phyloP scores from a whole-genome alignment of 2,329 filamentous ascomycete species.

The Fusarium beomiforme region DNA sequence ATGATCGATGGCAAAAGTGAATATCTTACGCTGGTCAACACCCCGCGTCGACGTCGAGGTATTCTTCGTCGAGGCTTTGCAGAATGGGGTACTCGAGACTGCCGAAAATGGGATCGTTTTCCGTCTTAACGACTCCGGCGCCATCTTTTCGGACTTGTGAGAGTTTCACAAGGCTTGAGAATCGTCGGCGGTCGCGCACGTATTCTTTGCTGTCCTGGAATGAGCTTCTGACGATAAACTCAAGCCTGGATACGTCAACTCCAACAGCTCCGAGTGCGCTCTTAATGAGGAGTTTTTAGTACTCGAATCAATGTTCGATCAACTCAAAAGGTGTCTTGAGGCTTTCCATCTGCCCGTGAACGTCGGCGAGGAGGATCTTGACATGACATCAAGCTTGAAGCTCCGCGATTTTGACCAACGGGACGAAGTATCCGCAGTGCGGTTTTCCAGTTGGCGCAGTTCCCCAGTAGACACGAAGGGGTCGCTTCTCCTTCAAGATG shows the following conservation, averaged over 20 bases:
- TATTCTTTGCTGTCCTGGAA: not conserved
- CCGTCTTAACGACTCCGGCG: not conserved
- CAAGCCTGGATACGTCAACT: not conserved
- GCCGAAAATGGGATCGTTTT: fast-evolving
- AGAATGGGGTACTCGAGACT: not conserved
- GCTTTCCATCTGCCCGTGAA: not conserved
- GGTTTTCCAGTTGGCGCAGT: not conserved
- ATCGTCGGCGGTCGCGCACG: fast-evolving
- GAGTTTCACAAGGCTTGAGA: fast-evolving
- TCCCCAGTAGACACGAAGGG: not conserved
- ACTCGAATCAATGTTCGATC: not conserved
- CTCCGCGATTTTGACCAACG: not conserved
- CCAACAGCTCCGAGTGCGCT: not conserved
- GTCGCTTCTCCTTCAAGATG: fast-evolving
- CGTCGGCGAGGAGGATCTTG: not conserved
- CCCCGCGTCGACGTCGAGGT: not conserved
- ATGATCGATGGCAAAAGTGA: not conserved
- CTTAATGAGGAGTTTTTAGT: not conserved
- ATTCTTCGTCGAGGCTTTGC: not conserved
- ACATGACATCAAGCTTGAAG: not conserved
- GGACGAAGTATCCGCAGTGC: conserved; percentile 5
- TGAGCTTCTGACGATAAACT: not conserved
- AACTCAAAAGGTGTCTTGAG: fast-evolving
- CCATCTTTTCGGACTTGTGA: not conserved
- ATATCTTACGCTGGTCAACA: not conserved